Evolutionary conservation across 2,329 filamentous ascomycete species (phyloP), one percentile per base, ranked within the genome.

Genomic region (Samsoniella hepiali): DNA sequence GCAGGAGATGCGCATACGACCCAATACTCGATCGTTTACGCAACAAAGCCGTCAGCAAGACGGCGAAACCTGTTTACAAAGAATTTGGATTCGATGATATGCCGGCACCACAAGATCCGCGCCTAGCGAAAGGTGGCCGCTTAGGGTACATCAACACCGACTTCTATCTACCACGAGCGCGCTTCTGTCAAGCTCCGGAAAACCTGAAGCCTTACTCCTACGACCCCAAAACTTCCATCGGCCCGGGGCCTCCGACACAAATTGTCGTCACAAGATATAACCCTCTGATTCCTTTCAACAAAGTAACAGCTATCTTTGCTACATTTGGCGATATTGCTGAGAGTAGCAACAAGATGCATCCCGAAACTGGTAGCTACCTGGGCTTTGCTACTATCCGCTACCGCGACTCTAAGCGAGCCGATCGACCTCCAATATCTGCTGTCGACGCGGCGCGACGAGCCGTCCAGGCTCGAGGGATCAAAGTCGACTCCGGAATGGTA

Each of bases 201-300:
- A 88, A 89, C 65, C 79, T 97, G 58, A 91, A 87, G 73, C 89
- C 90, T 29, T 97, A 96, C 75, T 77, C 85, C 32, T 95, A 92
- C 76, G 93, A 98, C 73, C 79, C 88, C 5, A 87, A 87, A 69
- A 92, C 91, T 5, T 96, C 94, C 2, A 87, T 96, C 69, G 94
- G 93, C 0, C 91, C 93, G 31, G 92, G 92, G 0, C 94, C 94
- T 15, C 91, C 95, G 2, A 92, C 90, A 2, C 92, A 97, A 73
- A 87, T 99, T 56, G 89, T 98, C 4, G 92, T 97, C 27, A 93
- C 88, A n/a, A 92, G 93, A n/a, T 97, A 97, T 74, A 95, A 98
- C 75, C 93, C 94, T 7, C 80, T 98, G 67, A 89, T 91, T 47
- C 86, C 91, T 13, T 91, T 96, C 69, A 84, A 87, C 62, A 91